Evolutionary conservation across 371 early-diverging fungal genomes (phyloP).

Genomic region (Batrachochytrium dendrobatidis): DNA sequence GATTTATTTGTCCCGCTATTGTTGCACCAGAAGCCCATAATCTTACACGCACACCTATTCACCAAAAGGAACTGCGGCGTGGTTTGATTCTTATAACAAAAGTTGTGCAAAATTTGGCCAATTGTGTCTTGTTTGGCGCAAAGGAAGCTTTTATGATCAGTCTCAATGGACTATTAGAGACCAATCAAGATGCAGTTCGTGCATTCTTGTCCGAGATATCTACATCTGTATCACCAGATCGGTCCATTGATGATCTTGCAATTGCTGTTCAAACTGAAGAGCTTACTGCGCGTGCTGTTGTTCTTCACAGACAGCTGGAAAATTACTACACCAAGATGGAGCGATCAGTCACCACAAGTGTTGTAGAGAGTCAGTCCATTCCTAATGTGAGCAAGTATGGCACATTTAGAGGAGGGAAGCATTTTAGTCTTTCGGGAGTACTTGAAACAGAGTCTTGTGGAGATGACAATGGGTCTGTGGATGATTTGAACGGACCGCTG

Average conservation of each 20-base stretch:
- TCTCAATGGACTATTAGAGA: constrained; percentile 51
- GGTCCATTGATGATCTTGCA: neutral
- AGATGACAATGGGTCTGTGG: too few relatives aligned
- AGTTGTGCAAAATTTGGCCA: constrained; percentile 90
- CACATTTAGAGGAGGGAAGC: neutral
- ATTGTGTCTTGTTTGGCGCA: constrained; percentile 86
- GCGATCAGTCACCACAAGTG: neutral
- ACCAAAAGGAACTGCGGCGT: constrained; percentile 64
- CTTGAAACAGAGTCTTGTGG: too few relatives aligned
- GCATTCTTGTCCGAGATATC: constrained; percentile 60
- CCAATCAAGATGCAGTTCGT: constrained; percentile 26
- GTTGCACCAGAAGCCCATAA: constrained; percentile 67
- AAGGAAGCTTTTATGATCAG: constrained; percentile 29
- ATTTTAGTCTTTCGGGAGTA: too few relatives aligned
- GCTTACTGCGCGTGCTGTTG: neutral
- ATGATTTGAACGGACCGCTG: neutral
- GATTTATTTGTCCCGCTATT: constrained; percentile 93
- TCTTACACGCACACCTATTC: constrained; percentile 21
- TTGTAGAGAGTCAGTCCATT: neutral
- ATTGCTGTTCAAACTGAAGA: neutral
- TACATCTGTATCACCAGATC: constrained; percentile 1
- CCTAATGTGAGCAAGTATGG: neutral
- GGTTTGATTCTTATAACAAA: constrained; percentile 86
- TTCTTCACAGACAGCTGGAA: neutral
- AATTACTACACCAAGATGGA: neutral